Evolutionary conservation across 139 green algal species (phyloP).

Genomic region (Tetradesmus lagerheimii): DNA sequence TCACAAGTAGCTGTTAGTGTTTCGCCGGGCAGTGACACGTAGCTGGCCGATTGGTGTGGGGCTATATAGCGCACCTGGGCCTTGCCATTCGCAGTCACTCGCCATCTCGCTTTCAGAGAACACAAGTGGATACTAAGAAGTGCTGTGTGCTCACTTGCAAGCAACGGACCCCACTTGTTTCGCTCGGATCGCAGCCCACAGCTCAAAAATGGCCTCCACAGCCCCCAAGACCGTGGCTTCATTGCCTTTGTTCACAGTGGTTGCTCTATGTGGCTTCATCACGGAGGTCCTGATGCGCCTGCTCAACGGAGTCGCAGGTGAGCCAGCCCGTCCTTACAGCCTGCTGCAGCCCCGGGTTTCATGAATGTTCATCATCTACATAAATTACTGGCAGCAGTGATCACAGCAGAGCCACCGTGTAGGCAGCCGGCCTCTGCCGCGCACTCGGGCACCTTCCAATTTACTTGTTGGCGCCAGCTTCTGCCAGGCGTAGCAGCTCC

Average conservation of each 20-base stretch:
- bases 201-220: not conserved
- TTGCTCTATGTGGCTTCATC: slow-evolving; percentile 6
- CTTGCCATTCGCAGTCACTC: no score
- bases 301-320: slow-evolving; percentile 20
- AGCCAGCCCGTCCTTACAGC: not conserved
- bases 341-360: not conserved
- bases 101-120: no score
- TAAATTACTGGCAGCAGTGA: not conserved
- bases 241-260: slow-evolving; percentile 26
- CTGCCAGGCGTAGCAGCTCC: not conserved
- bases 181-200: not conserved
- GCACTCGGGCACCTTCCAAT: not conserved
- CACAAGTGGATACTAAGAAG: no score
- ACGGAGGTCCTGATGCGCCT: slow-evolving; percentile 23
- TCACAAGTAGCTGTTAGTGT: not conserved
- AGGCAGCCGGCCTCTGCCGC: not conserved
- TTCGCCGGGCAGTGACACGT: not conserved
- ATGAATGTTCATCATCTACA: not conserved
- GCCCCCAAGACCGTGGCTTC: not conserved
- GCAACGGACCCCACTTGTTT: not conserved
- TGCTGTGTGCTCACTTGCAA: not conserved
- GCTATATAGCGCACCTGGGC: not conserved
- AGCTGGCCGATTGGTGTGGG: not conserved
- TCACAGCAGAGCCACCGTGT: no score
- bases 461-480: not conserved